Conservation (phyloP, 2,329 filamentous ascomycete genomes). For the Colletotrichum eleusines region DNA sequence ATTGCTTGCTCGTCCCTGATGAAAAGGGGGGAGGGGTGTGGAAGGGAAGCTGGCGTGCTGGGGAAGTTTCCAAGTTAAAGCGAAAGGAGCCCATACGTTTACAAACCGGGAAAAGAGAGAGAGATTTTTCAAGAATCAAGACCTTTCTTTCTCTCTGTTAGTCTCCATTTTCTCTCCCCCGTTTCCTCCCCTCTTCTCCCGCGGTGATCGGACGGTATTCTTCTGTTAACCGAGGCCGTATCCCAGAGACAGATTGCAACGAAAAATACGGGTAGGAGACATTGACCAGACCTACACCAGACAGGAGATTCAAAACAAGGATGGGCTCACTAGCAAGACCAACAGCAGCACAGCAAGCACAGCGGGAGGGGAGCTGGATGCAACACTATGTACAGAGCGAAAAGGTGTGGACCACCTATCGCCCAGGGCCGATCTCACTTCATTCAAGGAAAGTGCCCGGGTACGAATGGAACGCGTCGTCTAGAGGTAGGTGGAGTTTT, state of each 20-base stretch:
- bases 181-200: neutral
- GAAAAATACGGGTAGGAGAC: constrained; percentile 29
- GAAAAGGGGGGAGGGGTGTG: neutral
- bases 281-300: constrained; percentile 36
- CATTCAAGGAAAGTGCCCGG: constrained; percentile 17
- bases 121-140: neutral
- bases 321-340: neutral
- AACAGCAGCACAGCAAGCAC: constrained; percentile 3
- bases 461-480: constrained; percentile 12
- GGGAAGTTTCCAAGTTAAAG: neutral
- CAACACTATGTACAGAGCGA: neutral
- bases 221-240: neutral
- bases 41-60: constrained; percentile 4
- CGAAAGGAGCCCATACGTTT: neutral
- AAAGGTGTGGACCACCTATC: constrained; percentile 4
- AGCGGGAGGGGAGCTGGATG: constrained; percentile 3
- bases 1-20: constrained; percentile 9
- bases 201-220: neutral
- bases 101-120: neutral
- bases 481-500: neutral
- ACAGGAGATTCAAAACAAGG: constrained; percentile 14
- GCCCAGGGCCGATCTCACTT: constrained; percentile 12
- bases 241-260: constrained; percentile 23
- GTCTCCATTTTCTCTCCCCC: neutral
- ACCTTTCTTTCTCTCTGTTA: neutral